phyloP scores from a whole-genome alignment of 495 filamentous ascomycete species.

The Penicillium argentinense region DNA sequence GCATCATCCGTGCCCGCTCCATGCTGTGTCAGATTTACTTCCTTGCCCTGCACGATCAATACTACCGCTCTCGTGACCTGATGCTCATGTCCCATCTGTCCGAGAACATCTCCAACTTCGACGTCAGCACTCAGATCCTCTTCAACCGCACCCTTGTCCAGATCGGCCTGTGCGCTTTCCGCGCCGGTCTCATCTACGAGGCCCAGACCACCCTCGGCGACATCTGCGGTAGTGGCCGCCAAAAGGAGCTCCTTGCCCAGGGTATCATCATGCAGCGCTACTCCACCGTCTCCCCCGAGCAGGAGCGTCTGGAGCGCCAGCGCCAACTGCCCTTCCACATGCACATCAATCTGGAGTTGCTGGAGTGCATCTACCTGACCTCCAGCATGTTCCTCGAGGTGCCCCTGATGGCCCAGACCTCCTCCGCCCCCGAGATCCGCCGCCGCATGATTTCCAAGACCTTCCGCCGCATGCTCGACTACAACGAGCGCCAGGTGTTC shows the following conservation, averaged over 20 bases:
- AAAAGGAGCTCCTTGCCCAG: constrained; percentile 97
- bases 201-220: constrained; percentile 95
- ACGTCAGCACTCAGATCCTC: constrained; percentile 94
- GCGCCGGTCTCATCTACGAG: constrained; percentile 93
- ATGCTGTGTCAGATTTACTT: constrained; percentile 99
- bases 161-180: constrained; percentile 97
- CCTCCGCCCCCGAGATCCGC: constrained; percentile 93
- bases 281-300: constrained; percentile 91
- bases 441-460: constrained; percentile 99
- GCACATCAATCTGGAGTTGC: constrained; percentile 98
- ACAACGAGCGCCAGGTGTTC: constrained; percentile 99
- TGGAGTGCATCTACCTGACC: constrained; percentile 97
- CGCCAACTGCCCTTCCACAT: constrained; percentile 98
- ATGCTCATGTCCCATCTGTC: constrained; percentile 99
- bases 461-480: constrained; percentile 97
- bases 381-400: constrained; percentile 99
- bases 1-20: constrained; percentile 91
- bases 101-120: constrained; percentile 92
- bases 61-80: constrained; percentile 96
- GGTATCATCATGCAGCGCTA: constrained; percentile 97
- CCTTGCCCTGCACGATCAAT: constrained; percentile 93
- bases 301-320: constrained; percentile 94
- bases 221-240: constrained; percentile 92
- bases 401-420: constrained; percentile 91
- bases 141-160: constrained; percentile 98